These are phyloP conservation scores for Solanum lignicaule DNA, from an alignment of 257 asterid species.

Conservation along the genomic window DNA sequence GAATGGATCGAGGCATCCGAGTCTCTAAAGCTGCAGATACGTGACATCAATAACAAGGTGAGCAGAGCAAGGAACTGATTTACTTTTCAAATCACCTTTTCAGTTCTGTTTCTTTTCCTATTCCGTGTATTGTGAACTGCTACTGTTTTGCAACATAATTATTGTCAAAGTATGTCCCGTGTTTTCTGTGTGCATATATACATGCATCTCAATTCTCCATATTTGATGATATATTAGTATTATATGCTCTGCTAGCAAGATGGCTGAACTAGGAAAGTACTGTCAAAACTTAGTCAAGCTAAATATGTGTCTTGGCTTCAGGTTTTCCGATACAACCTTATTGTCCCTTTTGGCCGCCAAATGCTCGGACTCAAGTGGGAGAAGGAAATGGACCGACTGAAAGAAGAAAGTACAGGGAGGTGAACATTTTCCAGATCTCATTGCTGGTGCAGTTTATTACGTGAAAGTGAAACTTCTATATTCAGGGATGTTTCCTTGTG, in stretches of 20 bases:
- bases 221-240: background rate
- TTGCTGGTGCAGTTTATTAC: background rate
- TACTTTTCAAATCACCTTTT: background rate
- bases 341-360: slow-evolving; percentile 87
- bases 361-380: slow-evolving; percentile 82
- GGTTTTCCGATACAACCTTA: slow-evolving; percentile 73
- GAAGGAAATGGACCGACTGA: slow-evolving; percentile 52
- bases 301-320: slow-evolving; percentile 8
- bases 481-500: background rate
- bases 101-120: background rate
- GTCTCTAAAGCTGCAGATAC: slow-evolving; percentile 55
- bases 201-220: background rate
- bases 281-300: background rate
- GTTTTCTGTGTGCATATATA: background rate
- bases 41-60: slow-evolving; percentile 64
- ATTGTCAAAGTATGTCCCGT: background rate
- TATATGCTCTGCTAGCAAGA: background rate
- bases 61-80: background rate
- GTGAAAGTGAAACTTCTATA: background rate
- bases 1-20: slow-evolving; percentile 55
- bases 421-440: background rate
- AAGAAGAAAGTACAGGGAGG: slow-evolving; percentile 28
- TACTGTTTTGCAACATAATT: background rate
- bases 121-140: background rate
- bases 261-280: background rate